A percentile compares a stretch with the other conserved stretches of the same genome.
Conservation (phyloP, 495 filamentous ascomycete species). For the Cladorrhinum samala region DNA sequence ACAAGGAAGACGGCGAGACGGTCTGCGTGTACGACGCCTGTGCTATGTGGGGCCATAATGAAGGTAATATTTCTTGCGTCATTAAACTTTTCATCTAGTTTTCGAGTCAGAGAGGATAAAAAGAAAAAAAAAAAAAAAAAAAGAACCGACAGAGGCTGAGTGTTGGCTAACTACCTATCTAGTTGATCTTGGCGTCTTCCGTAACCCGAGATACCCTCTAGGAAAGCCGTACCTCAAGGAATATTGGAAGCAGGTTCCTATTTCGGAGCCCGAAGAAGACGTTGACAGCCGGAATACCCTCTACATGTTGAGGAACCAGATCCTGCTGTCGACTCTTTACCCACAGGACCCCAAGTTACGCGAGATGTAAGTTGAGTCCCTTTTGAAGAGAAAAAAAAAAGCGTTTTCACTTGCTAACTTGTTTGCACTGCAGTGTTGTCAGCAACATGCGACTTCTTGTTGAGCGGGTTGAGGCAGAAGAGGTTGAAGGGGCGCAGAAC, state of each 20-base stretch:
- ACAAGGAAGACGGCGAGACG: constrained; percentile 24
- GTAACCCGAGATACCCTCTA: constrained; percentile 20
- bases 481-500: neutral
- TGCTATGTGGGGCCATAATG: constrained; percentile 45
- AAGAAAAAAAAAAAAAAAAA: no score
- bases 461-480: constrained; percentile 9
- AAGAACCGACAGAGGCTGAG: no score
- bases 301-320: constrained; percentile 22
- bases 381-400: no score
- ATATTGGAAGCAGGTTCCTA: constrained; percentile 19
- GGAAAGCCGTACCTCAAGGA: constrained; percentile 18
- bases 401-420: neutral
- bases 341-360: constrained; percentile 16
- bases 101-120: no score
- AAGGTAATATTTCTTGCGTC: constrained; percentile 16
- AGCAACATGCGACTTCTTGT: constrained; percentile 14
- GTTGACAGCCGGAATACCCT: constrained; percentile 25
- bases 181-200: constrained; percentile 36
- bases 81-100: no score
- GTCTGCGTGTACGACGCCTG: constrained; percentile 42
- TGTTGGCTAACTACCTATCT: no score
- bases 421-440: constrained; percentile 3
- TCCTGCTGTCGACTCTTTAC: constrained; percentile 12
- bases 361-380: constrained; percentile 1
- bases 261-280: constrained; percentile 27